These are phyloP conservation scores for Cryptosporidium bovis DNA, from an alignment of 169 alveolate genomes.

Conservation along the genomic window DNA sequence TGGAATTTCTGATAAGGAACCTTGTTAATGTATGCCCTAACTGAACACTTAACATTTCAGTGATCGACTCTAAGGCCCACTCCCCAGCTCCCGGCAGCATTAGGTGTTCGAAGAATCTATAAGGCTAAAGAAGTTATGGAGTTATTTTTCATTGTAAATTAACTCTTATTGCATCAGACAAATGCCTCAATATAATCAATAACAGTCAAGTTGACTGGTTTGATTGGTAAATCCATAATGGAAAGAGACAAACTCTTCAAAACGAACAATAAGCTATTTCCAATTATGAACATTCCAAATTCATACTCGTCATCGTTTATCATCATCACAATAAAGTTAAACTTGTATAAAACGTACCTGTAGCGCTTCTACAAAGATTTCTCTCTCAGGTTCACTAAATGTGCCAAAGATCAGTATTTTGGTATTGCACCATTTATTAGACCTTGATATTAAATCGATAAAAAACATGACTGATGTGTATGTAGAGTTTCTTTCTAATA, in stretches of 20 bases:
- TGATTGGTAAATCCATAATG: background rate
- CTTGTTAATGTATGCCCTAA: background rate
- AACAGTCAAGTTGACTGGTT: background rate
- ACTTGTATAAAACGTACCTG: constrained; percentile 28
- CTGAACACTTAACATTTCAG: constrained; percentile 8
- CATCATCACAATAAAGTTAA: constrained; percentile 32
- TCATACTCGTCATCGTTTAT: constrained; percentile 74
- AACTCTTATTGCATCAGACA: constrained; percentile 55
- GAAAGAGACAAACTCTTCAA: constrained; percentile 1
- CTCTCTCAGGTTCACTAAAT: background rate
- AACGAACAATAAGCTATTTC: background rate
- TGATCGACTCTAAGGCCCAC: constrained; percentile 5
- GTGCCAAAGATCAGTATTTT: constrained; percentile 49
- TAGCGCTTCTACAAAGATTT: background rate
- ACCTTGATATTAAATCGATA: constrained; percentile 49
- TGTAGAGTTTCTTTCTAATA: background rate
- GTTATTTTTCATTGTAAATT: background rate
- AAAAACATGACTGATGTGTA: constrained; percentile 3
- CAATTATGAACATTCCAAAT: background rate
- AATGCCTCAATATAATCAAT: constrained; percentile 76
- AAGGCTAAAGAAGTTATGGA: constrained; percentile 10
- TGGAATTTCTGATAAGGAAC: background rate
- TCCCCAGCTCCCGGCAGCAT: constrained; percentile 13
- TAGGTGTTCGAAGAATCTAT: constrained; percentile 21
- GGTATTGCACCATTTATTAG: constrained; percentile 31